Base-by-base conservation (phyloP, 371 early-diverging fungal genomes). In the Mortierella sp. region DNA sequence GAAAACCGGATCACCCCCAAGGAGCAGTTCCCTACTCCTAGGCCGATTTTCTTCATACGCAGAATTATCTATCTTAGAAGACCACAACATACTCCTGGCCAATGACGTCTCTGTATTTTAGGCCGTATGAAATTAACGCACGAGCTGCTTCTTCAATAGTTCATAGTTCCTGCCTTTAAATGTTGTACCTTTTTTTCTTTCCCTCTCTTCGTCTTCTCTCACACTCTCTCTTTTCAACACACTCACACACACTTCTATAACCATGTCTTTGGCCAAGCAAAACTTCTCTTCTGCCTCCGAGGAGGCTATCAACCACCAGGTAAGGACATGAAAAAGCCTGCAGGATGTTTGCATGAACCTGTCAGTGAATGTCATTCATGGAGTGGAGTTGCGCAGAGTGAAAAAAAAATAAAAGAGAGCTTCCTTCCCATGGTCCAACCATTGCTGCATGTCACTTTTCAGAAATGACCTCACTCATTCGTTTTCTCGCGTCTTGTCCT, bases 261-360 rank as follows among this genome's bases (percentile, higher is more conserved):
- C 34, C 77, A 92, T 92, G 93, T 90, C 93, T 80, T 87, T 93
- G 79, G 91, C 92, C 83, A 92, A 93, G 81, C 94, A 94, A 83
- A 94, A 93, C 88, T 94, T 92, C 76, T 80, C 93, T 48, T 88
- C 89, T 34, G 86, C 91, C 79, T 89, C 91, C 48, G 93, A 94
- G 87, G 93, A 93, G 75, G 90, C 91, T 74, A 89, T 94, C 82
- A 94, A 94, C 83, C 89, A 91, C 72, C 93, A 94, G 79, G 86
- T 85, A 81, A 57, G 21, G 67, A 74, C 50, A 1, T 28, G 64
- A 43, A 48, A 46, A 19, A 43, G 4, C 37, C 14, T 50, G 40
- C 2, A 24, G 24, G 54, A n/a, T 11, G 57, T 44, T 21, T 19
- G 61, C 34, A 64, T 24, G 24, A 37, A 37, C 19, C 11, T 28